Conservation (phyloP, 441 rosid genomes). For the Lepidium campestre region DNA sequence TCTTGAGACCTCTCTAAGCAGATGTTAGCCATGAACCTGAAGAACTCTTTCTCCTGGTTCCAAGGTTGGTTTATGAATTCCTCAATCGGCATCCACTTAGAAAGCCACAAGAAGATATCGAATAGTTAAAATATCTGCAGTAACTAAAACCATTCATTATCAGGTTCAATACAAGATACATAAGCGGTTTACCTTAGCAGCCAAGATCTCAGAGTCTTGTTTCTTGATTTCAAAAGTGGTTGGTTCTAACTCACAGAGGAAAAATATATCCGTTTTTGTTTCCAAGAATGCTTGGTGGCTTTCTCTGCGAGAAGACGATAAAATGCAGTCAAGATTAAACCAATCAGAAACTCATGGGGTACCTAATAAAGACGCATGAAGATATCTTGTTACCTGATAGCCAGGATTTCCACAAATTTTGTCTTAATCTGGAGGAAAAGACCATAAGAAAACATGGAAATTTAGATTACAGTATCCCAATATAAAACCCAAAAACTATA, state of each 20-base stretch:
- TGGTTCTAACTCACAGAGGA: conserved; percentile 48
- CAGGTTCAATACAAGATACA: not conserved
- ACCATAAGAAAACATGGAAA: not conserved
- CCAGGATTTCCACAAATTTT: conserved; percentile 49
- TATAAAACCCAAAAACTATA: not conserved
- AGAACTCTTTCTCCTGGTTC: conserved; percentile 27
- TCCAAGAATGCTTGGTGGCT: conserved; percentile 52
- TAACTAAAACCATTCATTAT: not conserved
- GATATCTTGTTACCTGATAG: conserved; percentile 43
- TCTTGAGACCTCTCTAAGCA: conserved; percentile 36
- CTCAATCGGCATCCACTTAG: conserved; percentile 59
- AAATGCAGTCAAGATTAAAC: not conserved
- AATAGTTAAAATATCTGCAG: not conserved
- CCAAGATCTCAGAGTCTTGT: conserved; percentile 48
- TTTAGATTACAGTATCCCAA: not conserved
- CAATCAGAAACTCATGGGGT: not conserved
- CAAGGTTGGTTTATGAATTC: conserved; percentile 47
- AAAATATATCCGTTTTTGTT: conserved; percentile 47
- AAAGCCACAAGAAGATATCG: not conserved
- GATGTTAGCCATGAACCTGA: conserved; percentile 40
- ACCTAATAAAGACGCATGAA: not conserved
- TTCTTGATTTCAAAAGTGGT: conserved; percentile 33
- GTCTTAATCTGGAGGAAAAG: conserved; percentile 35
- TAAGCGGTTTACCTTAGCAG: conserved; percentile 40
- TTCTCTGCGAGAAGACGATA: conserved; percentile 36